Evolutionary conservation across 78 protist genomes (phyloP).

Genomic region (Salpingoeca rosetta): DNA sequence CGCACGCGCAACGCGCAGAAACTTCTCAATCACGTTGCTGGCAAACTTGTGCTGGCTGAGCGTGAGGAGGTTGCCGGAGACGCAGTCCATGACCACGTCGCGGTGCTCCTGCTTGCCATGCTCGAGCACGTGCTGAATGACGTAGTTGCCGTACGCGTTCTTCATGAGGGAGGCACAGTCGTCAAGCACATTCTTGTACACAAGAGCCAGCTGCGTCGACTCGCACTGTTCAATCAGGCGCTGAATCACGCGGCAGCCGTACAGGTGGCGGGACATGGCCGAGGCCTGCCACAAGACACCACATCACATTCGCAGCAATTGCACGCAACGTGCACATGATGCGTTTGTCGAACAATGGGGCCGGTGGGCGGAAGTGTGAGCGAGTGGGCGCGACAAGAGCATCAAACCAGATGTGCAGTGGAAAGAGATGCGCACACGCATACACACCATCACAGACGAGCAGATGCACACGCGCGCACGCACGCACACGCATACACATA

Average conservation of each 20-base stretch:
- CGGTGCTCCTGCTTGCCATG: constrained; percentile 38
- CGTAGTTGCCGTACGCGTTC: constrained; percentile 97
- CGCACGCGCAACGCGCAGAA: not conserved
- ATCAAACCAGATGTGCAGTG: constrained; percentile 80
- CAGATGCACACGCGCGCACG: constrained; percentile 68
- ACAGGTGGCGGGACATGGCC: constrained; percentile 83
- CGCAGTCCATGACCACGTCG: constrained; percentile 2
- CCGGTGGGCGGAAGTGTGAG: not conserved
- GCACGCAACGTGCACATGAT: not conserved
- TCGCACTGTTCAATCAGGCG: constrained; percentile 85
- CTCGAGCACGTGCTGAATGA: constrained; percentile 87
- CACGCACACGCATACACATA: no score
- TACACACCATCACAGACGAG: constrained; percentile 48
- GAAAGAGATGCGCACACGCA: not conserved
- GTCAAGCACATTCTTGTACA: not conserved
- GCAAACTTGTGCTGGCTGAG: constrained; percentile 87
- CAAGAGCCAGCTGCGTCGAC: not conserved
- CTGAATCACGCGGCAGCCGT: constrained; percentile 98
- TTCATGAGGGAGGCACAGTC: constrained; percentile 9
- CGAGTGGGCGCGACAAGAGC: constrained; percentile 54
- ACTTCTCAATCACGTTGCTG: constrained; percentile 70
- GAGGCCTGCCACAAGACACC: constrained; percentile 32
- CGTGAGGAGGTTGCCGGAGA: constrained; percentile 58
- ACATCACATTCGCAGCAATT: not conserved
- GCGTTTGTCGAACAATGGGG: not conserved